phyloP scores from a whole-genome alignment of 2,329 filamentous ascomycete species.

The Chrysoporthe austroafricana region DNA sequence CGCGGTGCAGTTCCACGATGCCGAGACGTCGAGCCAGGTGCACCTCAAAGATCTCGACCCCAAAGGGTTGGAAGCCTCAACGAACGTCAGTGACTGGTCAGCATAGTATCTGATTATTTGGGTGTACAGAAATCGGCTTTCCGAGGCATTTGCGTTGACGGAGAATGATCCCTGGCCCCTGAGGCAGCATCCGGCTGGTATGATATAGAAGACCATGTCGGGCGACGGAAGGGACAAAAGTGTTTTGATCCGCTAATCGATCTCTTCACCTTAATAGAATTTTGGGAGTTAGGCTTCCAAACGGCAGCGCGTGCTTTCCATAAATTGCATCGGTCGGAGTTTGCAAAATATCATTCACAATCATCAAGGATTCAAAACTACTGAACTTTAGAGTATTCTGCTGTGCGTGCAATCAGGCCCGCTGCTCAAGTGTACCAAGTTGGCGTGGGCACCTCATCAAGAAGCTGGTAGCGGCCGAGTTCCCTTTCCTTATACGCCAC shows the following conservation, averaged over 20 bases:
- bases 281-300: background rate
- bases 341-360: background rate
- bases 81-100: constrained; percentile 26
- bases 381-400: background rate
- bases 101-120: constrained; percentile 20
- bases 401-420: background rate
- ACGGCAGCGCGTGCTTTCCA: background rate
- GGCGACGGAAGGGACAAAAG: background rate
- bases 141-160: constrained; percentile 19
- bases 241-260: background rate
- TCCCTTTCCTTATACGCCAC: constrained; percentile 70
- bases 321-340: background rate
- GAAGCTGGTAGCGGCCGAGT: constrained; percentile 59
- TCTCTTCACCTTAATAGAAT: background rate
- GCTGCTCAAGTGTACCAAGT: constrained; percentile 62
- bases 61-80: constrained; percentile 29
- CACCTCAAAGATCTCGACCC: constrained; percentile 29
- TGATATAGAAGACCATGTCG: background rate
- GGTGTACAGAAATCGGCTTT: constrained; percentile 26
- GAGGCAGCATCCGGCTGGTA: constrained; percentile 4
- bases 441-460: constrained; percentile 60
- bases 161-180: constrained; percentile 9
- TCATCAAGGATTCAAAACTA: background rate
- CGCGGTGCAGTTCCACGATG: constrained; percentile 30
- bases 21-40: constrained; percentile 30